Conservation (phyloP, 345 rosid species). For the Populus tremula region DNA sequence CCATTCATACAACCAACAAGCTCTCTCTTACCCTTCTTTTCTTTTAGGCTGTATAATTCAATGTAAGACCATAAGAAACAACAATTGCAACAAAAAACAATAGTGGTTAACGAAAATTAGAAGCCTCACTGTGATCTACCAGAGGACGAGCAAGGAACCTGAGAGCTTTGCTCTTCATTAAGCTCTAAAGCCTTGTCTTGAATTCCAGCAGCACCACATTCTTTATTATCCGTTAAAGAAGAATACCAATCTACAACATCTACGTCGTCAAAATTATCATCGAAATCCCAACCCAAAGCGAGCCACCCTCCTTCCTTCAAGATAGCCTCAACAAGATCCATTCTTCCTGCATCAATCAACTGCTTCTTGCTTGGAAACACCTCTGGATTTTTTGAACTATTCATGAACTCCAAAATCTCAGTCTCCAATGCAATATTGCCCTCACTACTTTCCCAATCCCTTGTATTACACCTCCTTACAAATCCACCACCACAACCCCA, state of each 20-base stretch:
- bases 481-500: conserved; percentile 37
- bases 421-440: conserved; percentile 56
- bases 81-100: not conserved
- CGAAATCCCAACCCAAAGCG: conserved; percentile 80
- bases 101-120: conserved; percentile 18
- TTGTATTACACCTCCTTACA: conserved; percentile 41
- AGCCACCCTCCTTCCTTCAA: conserved; percentile 78
- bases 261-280: conserved; percentile 29
- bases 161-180: conserved; percentile 18
- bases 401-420: conserved; percentile 86
- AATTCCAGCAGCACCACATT: conserved; percentile 12
- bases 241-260: conserved; percentile 15
- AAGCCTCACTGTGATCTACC: conserved; percentile 61
- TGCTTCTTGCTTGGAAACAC: conserved; percentile 69
- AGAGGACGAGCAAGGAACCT: conserved; percentile 40
- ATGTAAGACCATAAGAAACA: not conserved
- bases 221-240: conserved; percentile 21
- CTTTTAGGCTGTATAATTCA: not conserved
- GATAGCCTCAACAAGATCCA: conserved; percentile 71
- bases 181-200: conserved; percentile 20
- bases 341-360: conserved; percentile 59
- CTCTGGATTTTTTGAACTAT: conserved; percentile 52
- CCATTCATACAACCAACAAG: not conserved
- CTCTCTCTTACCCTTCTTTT: not conserved
- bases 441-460: conserved; percentile 40